Percentiles rank a stretch among this genome's conserved stretches.
Conservation (phyloP, 2,329 filamentous ascomycete genomes). For the Pseudogymnoascus sp. region DNA sequence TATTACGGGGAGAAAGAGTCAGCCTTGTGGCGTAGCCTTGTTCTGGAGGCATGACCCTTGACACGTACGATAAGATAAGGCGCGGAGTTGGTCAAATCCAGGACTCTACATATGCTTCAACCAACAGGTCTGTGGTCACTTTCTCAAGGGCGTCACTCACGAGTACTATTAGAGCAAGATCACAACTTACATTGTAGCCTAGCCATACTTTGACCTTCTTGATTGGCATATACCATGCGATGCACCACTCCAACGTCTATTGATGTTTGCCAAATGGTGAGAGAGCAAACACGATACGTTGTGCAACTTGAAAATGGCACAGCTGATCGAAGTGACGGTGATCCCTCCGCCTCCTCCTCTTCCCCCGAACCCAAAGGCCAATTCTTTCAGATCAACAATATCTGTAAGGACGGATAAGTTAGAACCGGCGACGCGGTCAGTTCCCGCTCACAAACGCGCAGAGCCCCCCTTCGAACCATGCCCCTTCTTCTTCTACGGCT, state of each 20-base stretch:
- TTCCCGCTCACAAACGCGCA: too few species aligned
- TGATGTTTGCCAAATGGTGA: background rate
- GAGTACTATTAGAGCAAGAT: background rate
- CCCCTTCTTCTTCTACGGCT: conserved; percentile 28
- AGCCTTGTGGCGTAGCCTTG: background rate
- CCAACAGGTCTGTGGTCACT: background rate
- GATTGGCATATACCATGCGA: background rate
- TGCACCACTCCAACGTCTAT: background rate
- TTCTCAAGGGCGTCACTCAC: background rate
- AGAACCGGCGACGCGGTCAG: background rate
- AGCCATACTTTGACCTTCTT: background rate
- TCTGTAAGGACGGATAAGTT: background rate
- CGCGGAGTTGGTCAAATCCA: background rate
- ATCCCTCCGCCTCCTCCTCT: background rate
- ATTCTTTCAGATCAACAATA: background rate
- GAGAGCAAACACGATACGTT: background rate
- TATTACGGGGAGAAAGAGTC: background rate
- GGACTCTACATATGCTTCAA: background rate
- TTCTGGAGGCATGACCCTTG: background rate
- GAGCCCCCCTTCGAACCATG: conserved; percentile 18
- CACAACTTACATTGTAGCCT: background rate
- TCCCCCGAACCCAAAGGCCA: background rate
- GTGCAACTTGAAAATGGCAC: background rate
- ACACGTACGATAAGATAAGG: conserved; percentile 5
- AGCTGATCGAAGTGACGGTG: background rate